Conservation (phyloP, 2,329 filamentous ascomycete genomes). For the Fusarium sp. region DNA sequence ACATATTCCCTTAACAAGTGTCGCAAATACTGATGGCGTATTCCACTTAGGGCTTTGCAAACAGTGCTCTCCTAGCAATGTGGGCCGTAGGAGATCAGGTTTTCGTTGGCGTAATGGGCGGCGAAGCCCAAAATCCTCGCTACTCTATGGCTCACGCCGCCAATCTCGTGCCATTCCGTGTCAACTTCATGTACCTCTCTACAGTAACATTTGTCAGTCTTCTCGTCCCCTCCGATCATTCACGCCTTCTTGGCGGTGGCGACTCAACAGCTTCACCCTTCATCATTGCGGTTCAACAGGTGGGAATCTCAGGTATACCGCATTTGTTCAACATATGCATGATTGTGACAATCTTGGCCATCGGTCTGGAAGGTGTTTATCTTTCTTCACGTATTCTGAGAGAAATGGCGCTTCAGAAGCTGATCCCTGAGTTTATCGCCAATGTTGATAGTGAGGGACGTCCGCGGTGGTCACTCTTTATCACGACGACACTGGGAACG, state of each 20-base stretch:
- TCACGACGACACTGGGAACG: constrained; percentile 11
- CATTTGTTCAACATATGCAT: constrained; percentile 38
- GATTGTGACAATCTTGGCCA: constrained; percentile 40
- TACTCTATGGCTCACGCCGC: constrained; percentile 39
- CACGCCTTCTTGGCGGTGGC: constrained; percentile 27
- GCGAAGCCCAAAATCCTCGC: constrained; percentile 37
- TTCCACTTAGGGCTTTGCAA: constrained; percentile 34
- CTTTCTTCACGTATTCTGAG: constrained; percentile 32
- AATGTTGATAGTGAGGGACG: constrained; percentile 26
- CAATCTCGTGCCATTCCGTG: constrained; percentile 40
- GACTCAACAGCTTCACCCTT: constrained; percentile 38
- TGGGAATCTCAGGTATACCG: constrained; percentile 15
- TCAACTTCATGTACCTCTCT: constrained; percentile 41
- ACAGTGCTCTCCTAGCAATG: constrained; percentile 33
- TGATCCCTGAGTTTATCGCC: constrained; percentile 14
- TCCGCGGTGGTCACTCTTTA: constrained; percentile 24
- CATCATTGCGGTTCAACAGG: constrained; percentile 22
- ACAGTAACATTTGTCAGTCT: constrained; percentile 38
- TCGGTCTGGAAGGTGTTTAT: constrained; percentile 32
- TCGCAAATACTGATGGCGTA: fast-evolving
- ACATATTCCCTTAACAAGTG: too few relatives aligned
- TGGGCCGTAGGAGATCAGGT: constrained; percentile 45
- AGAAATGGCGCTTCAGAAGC: constrained; percentile 32
- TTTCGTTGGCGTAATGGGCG: constrained; percentile 45
- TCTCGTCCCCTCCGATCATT: constrained; percentile 33